Percentiles rank a stretch among this genome's conserved stretches.
Evolutionary conservation across 1,139 yeast genomes (phyloP).

Genomic region (Hansenula sp.): DNA sequence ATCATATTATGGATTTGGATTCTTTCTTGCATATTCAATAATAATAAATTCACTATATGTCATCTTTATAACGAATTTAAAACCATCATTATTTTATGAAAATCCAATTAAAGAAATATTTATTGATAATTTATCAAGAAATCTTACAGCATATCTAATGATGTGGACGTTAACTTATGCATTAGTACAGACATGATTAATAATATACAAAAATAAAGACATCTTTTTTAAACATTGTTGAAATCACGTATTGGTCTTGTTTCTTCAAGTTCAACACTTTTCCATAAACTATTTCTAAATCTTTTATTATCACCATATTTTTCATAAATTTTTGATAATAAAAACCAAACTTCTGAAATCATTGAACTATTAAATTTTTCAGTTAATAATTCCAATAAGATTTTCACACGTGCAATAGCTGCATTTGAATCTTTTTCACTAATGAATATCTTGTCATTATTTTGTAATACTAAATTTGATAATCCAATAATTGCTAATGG

Average conservation of each 20-base stretch:
- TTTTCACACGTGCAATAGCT: constrained; percentile 61
- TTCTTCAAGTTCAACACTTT: constrained; percentile 65
- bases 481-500: constrained; percentile 66
- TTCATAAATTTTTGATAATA: constrained; percentile 63
- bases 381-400: constrained; percentile 58
- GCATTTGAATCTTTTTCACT: constrained; percentile 54
- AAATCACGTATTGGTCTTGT: constrained; percentile 55
- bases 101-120: constrained; percentile 55
- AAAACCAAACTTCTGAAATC: constrained; percentile 71
- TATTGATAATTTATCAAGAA: constrained; percentile 49
- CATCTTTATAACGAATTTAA: constrained; percentile 36
- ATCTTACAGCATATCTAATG: constrained; percentile 69
- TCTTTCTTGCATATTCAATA: constrained; percentile 49
- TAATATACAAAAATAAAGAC: neutral
- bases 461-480: constrained; percentile 46
- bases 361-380: constrained; percentile 46
- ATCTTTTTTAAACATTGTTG: constrained; percentile 8
- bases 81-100: constrained; percentile 44
- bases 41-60: constrained; percentile 40
- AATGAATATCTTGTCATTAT: constrained; percentile 26
- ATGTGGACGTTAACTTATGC: constrained; percentile 85
- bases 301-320: constrained; percentile 50
- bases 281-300: constrained; percentile 56
- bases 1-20: constrained; percentile 55
- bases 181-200: constrained; percentile 39